Conservation (phyloP, 2,329 filamentous ascomycete species). For the Monilinia laxa region DNA sequence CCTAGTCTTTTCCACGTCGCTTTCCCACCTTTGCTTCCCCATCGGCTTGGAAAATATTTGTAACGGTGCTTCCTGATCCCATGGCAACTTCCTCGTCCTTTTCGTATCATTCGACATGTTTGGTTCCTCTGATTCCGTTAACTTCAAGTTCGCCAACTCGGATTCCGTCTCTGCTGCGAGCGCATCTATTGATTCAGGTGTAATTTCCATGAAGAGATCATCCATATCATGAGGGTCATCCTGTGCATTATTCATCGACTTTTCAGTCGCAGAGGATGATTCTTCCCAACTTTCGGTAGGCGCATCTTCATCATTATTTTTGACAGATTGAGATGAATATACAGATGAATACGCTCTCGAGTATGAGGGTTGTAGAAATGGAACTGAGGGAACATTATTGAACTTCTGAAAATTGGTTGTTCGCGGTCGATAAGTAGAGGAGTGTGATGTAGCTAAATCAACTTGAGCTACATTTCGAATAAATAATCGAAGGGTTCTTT, state of each 20-base stretch:
- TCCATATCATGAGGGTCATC: slow-evolving; percentile 6
- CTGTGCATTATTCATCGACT: neutral
- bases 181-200: slow-evolving; percentile 42
- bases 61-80: slow-evolving; percentile 9
- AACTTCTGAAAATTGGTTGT: slow-evolving; percentile 17
- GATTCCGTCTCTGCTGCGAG: slow-evolving; percentile 31
- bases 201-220: slow-evolving; percentile 40
- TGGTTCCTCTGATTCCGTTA: neutral
- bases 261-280: neutral
- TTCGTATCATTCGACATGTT: neutral
- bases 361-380: slow-evolving; percentile 4
- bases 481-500: slow-evolving; percentile 36
- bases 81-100: neutral
- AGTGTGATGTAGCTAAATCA: slow-evolving; percentile 30
- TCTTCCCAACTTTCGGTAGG: neutral
- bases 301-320: neutral
- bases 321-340: neutral
- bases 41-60: slow-evolving; percentile 1
- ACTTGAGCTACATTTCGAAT: slow-evolving; percentile 38
- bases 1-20: slow-evolving; percentile 4
- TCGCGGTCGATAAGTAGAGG: neutral
- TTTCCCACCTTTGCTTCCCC: slow-evolving; percentile 17
- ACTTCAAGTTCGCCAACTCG: slow-evolving; percentile 9
- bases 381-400: neutral
- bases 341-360: slow-evolving; percentile 12